Conservation (phyloP, 768 basidiomycete species). For the Boletus rubropictus region DNA sequence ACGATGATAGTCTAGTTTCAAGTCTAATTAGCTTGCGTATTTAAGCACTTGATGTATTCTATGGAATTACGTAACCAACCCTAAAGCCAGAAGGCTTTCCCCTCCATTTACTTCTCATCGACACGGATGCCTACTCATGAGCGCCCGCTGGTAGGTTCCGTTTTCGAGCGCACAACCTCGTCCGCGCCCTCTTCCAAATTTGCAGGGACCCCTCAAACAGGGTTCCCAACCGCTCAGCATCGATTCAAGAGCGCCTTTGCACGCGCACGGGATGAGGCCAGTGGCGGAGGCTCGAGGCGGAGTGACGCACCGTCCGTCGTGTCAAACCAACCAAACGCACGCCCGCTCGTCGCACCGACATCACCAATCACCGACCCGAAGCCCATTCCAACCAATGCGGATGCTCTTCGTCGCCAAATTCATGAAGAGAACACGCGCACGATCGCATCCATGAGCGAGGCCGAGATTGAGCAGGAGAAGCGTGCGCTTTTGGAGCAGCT, state of each 20-base stretch:
- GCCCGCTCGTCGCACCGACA: neutral
- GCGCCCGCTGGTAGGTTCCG: conserved; percentile 38
- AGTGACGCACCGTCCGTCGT: conserved; percentile 21
- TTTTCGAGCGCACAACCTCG: conserved; percentile 38
- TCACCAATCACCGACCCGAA: conserved; percentile 6
- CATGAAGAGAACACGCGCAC: conserved; percentile 59
- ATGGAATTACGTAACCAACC: conserved; percentile 10
- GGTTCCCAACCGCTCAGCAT: conserved; percentile 62
- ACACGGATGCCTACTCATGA: conserved; percentile 21
- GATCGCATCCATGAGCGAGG: conserved; percentile 64
- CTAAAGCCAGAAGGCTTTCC: neutral
- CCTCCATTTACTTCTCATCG: neutral
- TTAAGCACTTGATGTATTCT: no score
- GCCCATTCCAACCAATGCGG: conserved; percentile 21
- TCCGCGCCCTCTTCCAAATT: conserved; percentile 22
- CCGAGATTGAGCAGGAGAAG: conserved; percentile 62
- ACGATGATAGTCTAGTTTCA: neutral
- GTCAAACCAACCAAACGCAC: conserved; percentile 15
- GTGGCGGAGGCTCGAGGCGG: conserved; percentile 18
- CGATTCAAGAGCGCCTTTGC: conserved; percentile 60
- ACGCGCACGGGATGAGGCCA: conserved; percentile 38
- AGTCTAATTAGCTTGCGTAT: no score
- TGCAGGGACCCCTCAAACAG: conserved; percentile 29
- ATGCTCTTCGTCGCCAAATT: conserved; percentile 51
- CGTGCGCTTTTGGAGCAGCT: conserved; percentile 66